Evolutionary conservation across 345 rosid species (phyloP).

Genomic region (Acer negundo): DNA sequence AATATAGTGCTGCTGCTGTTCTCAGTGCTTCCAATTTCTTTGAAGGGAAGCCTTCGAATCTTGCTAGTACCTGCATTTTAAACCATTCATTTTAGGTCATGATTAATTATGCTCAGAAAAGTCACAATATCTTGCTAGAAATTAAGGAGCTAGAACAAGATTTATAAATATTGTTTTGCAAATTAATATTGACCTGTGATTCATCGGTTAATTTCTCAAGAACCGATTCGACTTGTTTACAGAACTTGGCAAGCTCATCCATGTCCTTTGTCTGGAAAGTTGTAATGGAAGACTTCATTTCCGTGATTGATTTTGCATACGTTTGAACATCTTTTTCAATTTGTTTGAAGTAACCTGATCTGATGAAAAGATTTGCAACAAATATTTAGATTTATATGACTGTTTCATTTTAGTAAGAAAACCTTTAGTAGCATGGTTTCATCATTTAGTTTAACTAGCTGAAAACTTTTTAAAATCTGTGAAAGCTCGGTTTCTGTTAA

Average conservation of each 20-base stretch:
- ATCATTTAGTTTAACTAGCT: no score
- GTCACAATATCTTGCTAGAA: background rate
- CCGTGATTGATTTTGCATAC: constrained; percentile 52
- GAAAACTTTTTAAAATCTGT: no score
- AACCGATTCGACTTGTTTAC: constrained; percentile 65
- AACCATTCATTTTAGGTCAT: background rate
- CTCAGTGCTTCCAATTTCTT: constrained; percentile 86
- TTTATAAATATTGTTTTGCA: background rate
- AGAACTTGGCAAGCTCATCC: constrained; percentile 73
- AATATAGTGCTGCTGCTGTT: constrained; percentile 63
- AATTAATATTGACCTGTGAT: constrained; percentile 55
- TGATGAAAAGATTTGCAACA: background rate
- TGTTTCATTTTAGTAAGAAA: no score
- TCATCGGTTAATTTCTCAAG: constrained; percentile 90
- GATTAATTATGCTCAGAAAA: background rate
- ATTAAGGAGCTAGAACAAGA: no score
- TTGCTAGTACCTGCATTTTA: constrained; percentile 63
- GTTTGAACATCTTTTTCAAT: constrained; percentile 81
- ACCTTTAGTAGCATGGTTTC: no score
- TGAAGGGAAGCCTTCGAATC: constrained; percentile 89
- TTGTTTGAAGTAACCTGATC: constrained; percentile 87
- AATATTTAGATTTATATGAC: no score
- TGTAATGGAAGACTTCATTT: constrained; percentile 53
- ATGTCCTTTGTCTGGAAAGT: constrained; percentile 77
- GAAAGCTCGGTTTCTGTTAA: no score